Percentiles rank a stretch among this genome's conserved stretches.
Evolutionary conservation across 2,329 filamentous ascomycete genomes (phyloP).

Genomic region (Fusarium protoensiforme): DNA sequence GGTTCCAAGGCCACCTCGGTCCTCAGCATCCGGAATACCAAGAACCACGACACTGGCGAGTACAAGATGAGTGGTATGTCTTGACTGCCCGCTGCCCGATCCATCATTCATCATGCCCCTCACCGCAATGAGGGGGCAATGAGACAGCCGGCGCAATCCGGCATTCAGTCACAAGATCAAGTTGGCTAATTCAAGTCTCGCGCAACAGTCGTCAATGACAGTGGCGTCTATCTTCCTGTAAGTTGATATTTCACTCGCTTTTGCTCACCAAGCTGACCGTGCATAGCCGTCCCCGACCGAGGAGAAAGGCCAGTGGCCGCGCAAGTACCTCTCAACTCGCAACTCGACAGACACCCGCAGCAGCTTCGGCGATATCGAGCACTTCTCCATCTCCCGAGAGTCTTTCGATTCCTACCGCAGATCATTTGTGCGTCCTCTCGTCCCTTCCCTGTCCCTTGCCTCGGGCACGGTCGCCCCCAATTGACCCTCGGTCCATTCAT

Average conservation of each 20-base stretch:
- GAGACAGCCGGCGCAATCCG: constrained; percentile 29
- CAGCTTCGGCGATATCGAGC: constrained; percentile 84
- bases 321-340: constrained; percentile 62
- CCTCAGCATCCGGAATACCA: constrained; percentile 70
- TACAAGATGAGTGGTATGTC: constrained; percentile 83
- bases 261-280: constrained; percentile 15
- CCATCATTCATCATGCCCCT: constrained; percentile 4
- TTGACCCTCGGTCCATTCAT: background rate
- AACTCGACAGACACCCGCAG: constrained; percentile 67
- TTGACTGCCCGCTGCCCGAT: constrained; percentile 20
- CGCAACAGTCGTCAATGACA: constrained; percentile 88
- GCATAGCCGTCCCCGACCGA: constrained; percentile 86
- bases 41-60: constrained; percentile 73
- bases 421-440: constrained; percentile 79
- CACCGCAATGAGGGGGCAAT: constrained; percentile 4
- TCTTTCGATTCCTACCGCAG: constrained; percentile 97
- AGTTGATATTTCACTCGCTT: constrained; percentile 42
- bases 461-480: background rate
- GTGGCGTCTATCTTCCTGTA: constrained; percentile 93
- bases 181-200: constrained; percentile 40
- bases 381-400: constrained; percentile 94
- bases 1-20: constrained; percentile 71
- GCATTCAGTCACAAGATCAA: constrained; percentile 38
- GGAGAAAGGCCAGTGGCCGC: constrained; percentile 82
- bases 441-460: background rate